phyloP scores from a whole-genome alignment of 805 yeast species.

The Candida ovalis region DNA sequence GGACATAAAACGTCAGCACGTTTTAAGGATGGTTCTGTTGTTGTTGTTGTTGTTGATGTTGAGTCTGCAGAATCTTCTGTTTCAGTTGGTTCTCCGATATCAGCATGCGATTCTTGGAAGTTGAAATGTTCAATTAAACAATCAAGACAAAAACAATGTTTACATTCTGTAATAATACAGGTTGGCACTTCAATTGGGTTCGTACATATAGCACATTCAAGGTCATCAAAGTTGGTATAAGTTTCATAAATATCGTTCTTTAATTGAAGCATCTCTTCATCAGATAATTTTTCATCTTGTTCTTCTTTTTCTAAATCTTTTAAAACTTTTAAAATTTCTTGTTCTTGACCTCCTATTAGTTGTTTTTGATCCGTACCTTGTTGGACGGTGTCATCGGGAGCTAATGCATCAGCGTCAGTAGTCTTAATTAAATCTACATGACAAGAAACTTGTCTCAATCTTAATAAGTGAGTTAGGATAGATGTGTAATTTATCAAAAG shows the following conservation, averaged over 20 bases:
- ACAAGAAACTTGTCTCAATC: slow-evolving; percentile 86
- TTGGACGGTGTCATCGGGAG: slow-evolving; percentile 34
- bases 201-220: slow-evolving; percentile 84
- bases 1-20: slow-evolving; percentile 60
- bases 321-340: slow-evolving; percentile 15
- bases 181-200: slow-evolving; percentile 54
- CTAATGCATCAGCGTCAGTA: slow-evolving; percentile 28
- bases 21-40: slow-evolving; percentile 20
- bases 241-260: slow-evolving; percentile 30
- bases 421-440: slow-evolving; percentile 62
- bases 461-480: slow-evolving; percentile 74
- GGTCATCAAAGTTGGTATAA: slow-evolving; percentile 36
- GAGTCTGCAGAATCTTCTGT: neutral
- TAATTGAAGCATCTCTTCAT: slow-evolving; percentile 22
- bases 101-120: slow-evolving; percentile 41
- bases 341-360: neutral
- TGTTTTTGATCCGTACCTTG: slow-evolving; percentile 8
- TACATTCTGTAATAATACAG: slow-evolving; percentile 62
- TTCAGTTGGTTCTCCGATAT: neutral
- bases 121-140: slow-evolving; percentile 75
- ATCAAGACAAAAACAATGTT: slow-evolving; percentile 71
- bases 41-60: neutral
- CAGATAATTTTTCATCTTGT: slow-evolving; percentile 18
- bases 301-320: slow-evolving; percentile 24
- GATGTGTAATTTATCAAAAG: slow-evolving; percentile 70